phyloP scores from a whole-genome alignment of 306 rosid genomes.

The Prunus mira region DNA sequence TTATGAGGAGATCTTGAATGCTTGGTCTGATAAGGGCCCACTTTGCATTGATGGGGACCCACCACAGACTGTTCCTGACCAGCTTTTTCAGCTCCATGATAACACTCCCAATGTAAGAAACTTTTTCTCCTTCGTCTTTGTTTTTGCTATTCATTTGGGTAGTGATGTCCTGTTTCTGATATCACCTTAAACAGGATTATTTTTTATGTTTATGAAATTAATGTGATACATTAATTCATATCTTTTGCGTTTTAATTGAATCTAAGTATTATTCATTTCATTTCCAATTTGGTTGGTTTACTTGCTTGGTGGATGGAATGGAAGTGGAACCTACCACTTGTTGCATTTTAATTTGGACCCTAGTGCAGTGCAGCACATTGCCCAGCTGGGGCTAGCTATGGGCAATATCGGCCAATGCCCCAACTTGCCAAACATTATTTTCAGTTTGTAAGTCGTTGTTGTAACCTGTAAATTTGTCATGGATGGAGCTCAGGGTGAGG shows the following conservation, averaged over 20 bases:
- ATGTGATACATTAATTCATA: too few species aligned
- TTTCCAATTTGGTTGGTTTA: background rate
- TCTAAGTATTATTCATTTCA: too few species aligned
- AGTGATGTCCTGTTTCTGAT: too few species aligned
- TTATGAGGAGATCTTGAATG: conserved; percentile 72
- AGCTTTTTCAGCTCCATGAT: conserved; percentile 9
- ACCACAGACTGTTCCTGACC: conserved; percentile 66
- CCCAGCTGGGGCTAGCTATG: conserved; percentile 4
- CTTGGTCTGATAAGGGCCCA: conserved; percentile 88
- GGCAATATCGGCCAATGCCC: background rate
- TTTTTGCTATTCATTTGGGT: background rate
- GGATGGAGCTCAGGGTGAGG: conserved; percentile 32
- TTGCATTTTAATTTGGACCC: conserved; percentile 6
- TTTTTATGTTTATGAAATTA: too few species aligned
- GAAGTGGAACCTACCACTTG: conserved; percentile 3
- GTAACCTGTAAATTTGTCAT: background rate
- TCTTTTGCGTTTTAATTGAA: too few species aligned
- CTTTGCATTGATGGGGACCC: conserved; percentile 50
- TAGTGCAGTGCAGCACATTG: background rate
- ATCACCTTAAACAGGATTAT: too few species aligned
- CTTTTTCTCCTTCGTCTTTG: background rate
- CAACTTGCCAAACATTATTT: background rate
- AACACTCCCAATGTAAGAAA: conserved; percentile 41
- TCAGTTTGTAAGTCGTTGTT: background rate
- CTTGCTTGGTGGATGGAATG: background rate